Percentiles rank a stretch among this genome's conserved stretches.
Conservation (phyloP, 176 grass and related monocot genomes). For the Saccharum spontaneum region DNA sequence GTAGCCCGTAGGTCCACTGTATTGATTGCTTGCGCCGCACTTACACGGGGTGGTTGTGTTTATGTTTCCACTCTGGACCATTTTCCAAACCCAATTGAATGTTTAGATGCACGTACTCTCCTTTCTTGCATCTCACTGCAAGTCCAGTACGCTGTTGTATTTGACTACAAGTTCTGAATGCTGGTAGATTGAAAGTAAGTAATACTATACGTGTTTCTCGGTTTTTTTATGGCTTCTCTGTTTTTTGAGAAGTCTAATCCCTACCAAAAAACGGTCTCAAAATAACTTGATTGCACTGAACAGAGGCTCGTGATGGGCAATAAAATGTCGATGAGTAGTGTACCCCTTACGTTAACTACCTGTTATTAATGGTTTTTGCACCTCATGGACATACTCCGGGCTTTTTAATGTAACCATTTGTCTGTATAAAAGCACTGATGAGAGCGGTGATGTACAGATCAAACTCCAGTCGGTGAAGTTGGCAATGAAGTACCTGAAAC, state of each 20-base stretch:
- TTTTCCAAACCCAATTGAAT: not conserved
- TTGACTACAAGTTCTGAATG: not conserved
- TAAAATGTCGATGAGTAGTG: too few relatives aligned
- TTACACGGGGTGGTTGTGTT: not conserved
- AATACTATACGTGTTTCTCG: not conserved
- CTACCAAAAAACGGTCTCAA: not conserved
- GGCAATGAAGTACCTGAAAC: slow-evolving; percentile 84
- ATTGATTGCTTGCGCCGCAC: not conserved
- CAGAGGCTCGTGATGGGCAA: not conserved
- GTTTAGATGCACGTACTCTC: not conserved
- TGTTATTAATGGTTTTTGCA: not conserved
- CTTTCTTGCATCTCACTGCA: not conserved
- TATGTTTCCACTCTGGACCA: not conserved
- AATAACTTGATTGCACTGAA: not conserved
- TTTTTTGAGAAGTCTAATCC: too few relatives aligned
- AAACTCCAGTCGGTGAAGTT: slow-evolving; percentile 87
- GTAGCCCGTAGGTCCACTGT: not conserved
- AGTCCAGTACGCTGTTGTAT: not conserved
- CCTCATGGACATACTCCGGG: not conserved
- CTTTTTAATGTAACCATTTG: not conserved
- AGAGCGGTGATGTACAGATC: slow-evolving; percentile 43
- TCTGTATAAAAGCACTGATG: not conserved
- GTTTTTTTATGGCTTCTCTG: too few relatives aligned
- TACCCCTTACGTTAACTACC: too few relatives aligned
- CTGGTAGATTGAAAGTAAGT: not conserved